Conservation (phyloP, 495 filamentous ascomycete genomes). For the Mycothermus thermophilus region DNA sequence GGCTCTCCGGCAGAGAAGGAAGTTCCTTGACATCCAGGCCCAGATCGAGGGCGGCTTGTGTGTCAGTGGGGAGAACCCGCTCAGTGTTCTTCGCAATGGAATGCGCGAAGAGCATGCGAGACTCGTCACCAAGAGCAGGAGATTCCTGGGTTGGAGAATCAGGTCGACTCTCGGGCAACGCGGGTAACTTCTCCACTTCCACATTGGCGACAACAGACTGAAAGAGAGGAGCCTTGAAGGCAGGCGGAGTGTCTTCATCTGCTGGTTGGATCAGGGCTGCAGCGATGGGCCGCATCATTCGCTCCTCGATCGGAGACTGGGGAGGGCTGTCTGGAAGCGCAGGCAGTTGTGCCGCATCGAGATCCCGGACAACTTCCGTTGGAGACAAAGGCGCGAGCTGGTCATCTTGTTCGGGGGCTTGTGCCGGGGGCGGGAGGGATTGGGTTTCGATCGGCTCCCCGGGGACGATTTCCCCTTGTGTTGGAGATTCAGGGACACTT, state of each 20-base stretch:
- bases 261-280: no score
- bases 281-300: no score
- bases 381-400: no score
- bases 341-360: not conserved
- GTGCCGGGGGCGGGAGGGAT: no score
- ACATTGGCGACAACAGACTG: not conserved
- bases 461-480: not conserved
- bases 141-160: not conserved
- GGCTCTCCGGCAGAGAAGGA: constrained; percentile 9
- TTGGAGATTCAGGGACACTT: constrained; percentile 1
- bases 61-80: not conserved
- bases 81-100: not conserved
- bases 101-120: no score
- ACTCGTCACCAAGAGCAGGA: no score
- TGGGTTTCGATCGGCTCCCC: no score
- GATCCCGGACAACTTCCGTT: not conserved
- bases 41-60: not conserved
- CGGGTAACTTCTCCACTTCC: not conserved
- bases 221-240: no score
- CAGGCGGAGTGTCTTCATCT: no score
- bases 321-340: constrained; percentile 1
- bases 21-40: constrained; percentile 3
- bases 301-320: not conserved
- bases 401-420: no score
- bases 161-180: constrained; percentile 4